Evolutionary conservation across 164 flowering plant species (phyloP), one percentile per base, ranked within the genome.

Genomic region (Protea cynaroides): DNA sequence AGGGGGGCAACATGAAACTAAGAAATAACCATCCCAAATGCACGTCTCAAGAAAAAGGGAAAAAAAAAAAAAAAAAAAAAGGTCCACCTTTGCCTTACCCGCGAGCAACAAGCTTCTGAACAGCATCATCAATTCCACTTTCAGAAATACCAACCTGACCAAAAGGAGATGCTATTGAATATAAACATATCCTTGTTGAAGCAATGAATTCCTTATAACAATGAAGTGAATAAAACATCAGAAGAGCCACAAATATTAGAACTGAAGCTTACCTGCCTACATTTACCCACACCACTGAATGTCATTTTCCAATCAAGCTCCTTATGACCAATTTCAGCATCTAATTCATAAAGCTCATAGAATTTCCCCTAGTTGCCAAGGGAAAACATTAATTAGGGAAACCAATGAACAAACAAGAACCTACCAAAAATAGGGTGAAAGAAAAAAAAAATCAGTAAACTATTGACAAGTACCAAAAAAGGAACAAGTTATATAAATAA

Each of bases 241-340:
- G 50, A 37, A 56, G 61, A 14, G 14, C 13, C 55, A 54, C 19
- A 4, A 19, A 25, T 47, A 61, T 59, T 11, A n/a, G 23, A 43
- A 2, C 34, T 37, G 44, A 64, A 58, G 12, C 25, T 70, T 63
- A 89, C 99, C 89, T 94, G 99, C 66, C 92, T 83, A 71, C 99
- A 94, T 79, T 92, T 91, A 14, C 97, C 96, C 21, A 91, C 99
- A 51, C 99, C 97, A 52, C 96, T 92, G 40, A 79, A 58, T 72
- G 99, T 92, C 67, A 95, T 82, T 74, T 89, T 89, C 99, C 97
- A 95, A 56, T 88, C 96, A 64, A 95, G 93, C 78, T 88, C 97
- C 73, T 84, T 91, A 61, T 88, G 94, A 38, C 96, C 99, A 78
- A 86, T 85, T 77, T 94, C 99, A 67, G 97, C 99, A 84, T 94